Conservation (phyloP, 352 stramenopile genomes). For the Globisporangium recalcitrans region DNA sequence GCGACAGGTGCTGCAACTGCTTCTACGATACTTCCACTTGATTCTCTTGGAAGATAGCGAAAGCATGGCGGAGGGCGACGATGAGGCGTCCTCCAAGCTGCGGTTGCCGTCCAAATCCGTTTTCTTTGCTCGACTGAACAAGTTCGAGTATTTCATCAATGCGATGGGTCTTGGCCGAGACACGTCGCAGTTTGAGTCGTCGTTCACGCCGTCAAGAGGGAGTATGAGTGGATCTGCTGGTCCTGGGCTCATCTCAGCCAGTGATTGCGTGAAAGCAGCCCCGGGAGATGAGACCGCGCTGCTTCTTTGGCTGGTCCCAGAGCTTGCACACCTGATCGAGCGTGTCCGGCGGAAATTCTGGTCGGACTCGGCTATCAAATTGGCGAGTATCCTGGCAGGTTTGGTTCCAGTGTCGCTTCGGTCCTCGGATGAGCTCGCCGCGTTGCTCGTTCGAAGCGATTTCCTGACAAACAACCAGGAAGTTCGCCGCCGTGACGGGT, state of each 20-base stretch:
- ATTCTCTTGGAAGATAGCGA: conserved; percentile 52
- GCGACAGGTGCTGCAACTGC: conserved; percentile 73
- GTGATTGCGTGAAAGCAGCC: conserved; percentile 50
- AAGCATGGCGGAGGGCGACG: conserved; percentile 16
- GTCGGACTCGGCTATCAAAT: conserved; percentile 63
- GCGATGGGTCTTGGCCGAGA: conserved; percentile 70
- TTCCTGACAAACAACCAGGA: conserved; percentile 72
- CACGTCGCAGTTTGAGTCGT: conserved; percentile 64
- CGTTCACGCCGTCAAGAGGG: conserved; percentile 56
- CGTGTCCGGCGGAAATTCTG: conserved; percentile 60
- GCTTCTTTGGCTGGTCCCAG: conserved; percentile 70
- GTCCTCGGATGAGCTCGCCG: conserved; percentile 60
- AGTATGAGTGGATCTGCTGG: conserved; percentile 11
- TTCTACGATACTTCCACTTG: conserved; percentile 72
- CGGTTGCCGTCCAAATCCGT: conserved; percentile 48
- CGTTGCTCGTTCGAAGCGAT: conserved; percentile 49
- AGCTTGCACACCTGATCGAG: conserved; percentile 64
- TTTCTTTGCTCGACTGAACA: conserved; percentile 75
- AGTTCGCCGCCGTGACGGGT: conserved; percentile 67
- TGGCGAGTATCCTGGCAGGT: conserved; percentile 59
- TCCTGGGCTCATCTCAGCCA: conserved; percentile 42
- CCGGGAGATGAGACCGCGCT: conserved; percentile 75
- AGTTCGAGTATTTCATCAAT: conserved; percentile 84
- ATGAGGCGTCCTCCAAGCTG: conserved; percentile 27
- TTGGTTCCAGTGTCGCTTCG: conserved; percentile 56